A percentile compares a stretch with the other conserved stretches of the same genome.
Evolutionary conservation across 306 rosid genomes (phyloP).

Genomic region (Sechiopsis laciniata): DNA sequence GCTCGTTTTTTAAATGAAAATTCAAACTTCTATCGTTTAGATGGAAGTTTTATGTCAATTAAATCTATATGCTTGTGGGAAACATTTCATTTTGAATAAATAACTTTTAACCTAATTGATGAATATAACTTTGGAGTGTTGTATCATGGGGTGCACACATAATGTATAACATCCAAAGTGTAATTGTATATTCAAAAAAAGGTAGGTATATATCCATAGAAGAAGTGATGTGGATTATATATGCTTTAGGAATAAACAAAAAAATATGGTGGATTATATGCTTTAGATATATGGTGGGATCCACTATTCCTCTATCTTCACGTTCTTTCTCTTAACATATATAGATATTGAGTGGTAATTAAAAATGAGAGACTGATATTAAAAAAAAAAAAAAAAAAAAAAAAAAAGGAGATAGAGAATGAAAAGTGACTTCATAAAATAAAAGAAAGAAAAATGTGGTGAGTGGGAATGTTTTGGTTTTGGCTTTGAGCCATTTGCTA

Average conservation of each 20-base stretch:
- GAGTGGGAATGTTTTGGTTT: not conserved
- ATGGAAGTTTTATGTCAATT: too few relatives aligned
- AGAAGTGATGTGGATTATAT: not conserved
- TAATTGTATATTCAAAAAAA: not conserved
- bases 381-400: too few relatives aligned
- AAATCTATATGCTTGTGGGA: too few relatives aligned
- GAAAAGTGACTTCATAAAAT: not conserved
- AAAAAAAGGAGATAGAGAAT: not conserved
- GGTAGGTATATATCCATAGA: not conserved
- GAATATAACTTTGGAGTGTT: not conserved
- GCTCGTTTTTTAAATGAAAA: too few relatives aligned
- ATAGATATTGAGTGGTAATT: not conserved
- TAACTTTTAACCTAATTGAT: not conserved
- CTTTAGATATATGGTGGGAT: not conserved
- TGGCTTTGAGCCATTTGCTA: not conserved
- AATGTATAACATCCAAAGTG: not conserved
- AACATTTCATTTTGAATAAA: too few relatives aligned
- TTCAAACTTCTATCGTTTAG: too few relatives aligned
- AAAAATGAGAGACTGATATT: not conserved
- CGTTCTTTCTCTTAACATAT: not conserved
- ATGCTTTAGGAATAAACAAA: not conserved
- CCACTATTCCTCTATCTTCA: not conserved
- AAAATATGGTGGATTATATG: not conserved
- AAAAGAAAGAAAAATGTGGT: not conserved
- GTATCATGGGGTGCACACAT: not conserved